A percentile compares a stretch with the other conserved stretches of the same genome.
These are phyloP conservation scores for Inga laurina DNA, from an alignment of 306 rosid species.

Conservation along the genomic window DNA sequence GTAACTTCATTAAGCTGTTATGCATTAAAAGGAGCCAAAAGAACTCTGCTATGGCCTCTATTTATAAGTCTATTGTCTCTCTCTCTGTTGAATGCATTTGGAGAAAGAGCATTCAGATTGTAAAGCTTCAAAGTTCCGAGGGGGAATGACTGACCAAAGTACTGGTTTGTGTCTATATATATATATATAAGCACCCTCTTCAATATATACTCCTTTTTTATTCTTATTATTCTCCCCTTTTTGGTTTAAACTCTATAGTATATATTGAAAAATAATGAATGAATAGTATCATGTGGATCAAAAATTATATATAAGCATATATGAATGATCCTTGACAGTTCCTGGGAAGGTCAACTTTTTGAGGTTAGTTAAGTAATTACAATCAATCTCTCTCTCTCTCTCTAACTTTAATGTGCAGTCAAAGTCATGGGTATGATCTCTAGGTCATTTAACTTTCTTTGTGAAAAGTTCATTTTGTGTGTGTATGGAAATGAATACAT, in stretches of 20 bases:
- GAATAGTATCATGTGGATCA: background rate
- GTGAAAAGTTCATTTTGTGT: slow-evolving; percentile 29
- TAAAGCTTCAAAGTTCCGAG: slow-evolving; percentile 33
- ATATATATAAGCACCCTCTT: background rate
- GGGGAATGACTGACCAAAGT: slow-evolving; percentile 27
- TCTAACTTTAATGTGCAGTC: slow-evolving; percentile 30
- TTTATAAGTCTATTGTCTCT: background rate
- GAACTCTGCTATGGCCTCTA: slow-evolving; percentile 11
- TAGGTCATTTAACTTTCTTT: slow-evolving; percentile 14
- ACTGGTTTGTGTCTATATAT: background rate
- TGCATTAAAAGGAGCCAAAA: slow-evolving; percentile 39
- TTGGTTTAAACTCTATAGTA: background rate
- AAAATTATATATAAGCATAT: background rate
- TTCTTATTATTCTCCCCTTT: background rate
- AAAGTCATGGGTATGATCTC: slow-evolving; percentile 36
- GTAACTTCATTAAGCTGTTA: slow-evolving; percentile 28
- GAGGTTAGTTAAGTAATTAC: slow-evolving; percentile 19
- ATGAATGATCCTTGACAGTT: slow-evolving; percentile 31
- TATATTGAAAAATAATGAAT: background rate
- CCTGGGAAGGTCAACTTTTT: slow-evolving; percentile 36
- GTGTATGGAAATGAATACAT: slow-evolving; percentile 14
- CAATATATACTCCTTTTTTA: background rate
- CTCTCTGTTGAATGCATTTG: slow-evolving; percentile 24
- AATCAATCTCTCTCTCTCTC: background rate
- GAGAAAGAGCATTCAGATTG: slow-evolving; percentile 32